Evolutionary conservation across 148 eudicot genomes (phyloP).

Genomic region (Chenopodium berlandieri): DNA sequence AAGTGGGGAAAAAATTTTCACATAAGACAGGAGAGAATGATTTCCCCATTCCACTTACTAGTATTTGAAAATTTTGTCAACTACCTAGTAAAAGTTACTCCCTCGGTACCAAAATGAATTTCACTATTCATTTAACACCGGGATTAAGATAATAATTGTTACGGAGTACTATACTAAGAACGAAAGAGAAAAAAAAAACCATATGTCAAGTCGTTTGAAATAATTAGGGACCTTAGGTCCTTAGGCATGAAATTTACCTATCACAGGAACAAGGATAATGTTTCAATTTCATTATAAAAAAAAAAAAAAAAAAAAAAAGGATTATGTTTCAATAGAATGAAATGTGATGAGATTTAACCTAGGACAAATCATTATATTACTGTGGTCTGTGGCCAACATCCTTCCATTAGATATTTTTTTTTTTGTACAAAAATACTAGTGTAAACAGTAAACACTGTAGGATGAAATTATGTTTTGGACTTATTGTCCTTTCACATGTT

Average conservation of each 20-base stretch:
- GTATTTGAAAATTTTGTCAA: neutral
- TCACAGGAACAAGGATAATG: neutral
- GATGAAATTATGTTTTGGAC: neutral
- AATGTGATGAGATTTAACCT: slow-evolving; percentile 13
- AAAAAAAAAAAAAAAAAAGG: too few species aligned
- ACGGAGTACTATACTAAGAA: neutral
- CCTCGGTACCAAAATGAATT: too few species aligned
- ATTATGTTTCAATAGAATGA: slow-evolving; percentile 4
- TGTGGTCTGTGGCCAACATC: neutral
- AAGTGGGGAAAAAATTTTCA: neutral
- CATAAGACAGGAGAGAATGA: neutral
- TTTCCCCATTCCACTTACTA: neutral
- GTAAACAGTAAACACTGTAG: neutral
- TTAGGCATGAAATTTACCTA: neutral
- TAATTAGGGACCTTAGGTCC: too few species aligned
- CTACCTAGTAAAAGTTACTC: too few species aligned
- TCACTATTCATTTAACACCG: too few species aligned
- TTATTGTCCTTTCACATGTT: slow-evolving; percentile 10
- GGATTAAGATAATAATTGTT: too few species aligned
- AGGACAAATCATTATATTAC: neutral
- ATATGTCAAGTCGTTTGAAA: too few species aligned
- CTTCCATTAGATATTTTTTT: neutral
- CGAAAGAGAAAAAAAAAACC: neutral
- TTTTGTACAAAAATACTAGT: too few species aligned
- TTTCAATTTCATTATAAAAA: neutral